These are phyloP conservation scores for Zostera marina DNA, from an alignment of 116 monocot genomes.

Conservation along the genomic window DNA sequence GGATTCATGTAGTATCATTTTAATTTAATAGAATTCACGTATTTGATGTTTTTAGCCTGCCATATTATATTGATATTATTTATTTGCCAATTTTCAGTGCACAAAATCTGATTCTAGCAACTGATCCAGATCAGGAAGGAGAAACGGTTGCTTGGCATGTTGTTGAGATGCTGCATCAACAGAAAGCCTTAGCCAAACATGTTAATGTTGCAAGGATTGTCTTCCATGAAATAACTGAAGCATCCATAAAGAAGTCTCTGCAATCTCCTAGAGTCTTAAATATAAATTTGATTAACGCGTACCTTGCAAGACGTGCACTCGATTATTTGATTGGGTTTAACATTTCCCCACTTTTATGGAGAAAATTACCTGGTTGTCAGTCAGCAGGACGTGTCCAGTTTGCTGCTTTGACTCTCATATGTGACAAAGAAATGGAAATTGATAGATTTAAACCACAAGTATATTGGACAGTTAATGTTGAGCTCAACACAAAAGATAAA, in stretches of 20 bases:
- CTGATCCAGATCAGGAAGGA: slow-evolving; percentile 97
- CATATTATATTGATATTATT: not conserved
- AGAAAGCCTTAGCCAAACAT: slow-evolving; percentile 58
- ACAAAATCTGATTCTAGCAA: slow-evolving; percentile 85
- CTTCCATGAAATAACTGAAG: slow-evolving; percentile 94
- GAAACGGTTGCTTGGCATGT: slow-evolving; percentile 99
- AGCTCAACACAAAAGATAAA: slow-evolving; percentile 19
- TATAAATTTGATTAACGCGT: slow-evolving; percentile 85
- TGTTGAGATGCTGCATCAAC: slow-evolving; percentile 75
- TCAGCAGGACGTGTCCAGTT: slow-evolving; percentile 98
- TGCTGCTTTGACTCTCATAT: slow-evolving; percentile 81
- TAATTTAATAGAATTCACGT: not conserved
- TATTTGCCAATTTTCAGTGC: slow-evolving; percentile 30
- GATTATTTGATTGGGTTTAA: slow-evolving; percentile 98
- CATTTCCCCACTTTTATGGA: slow-evolving; percentile 88
- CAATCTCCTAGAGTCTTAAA: slow-evolving; percentile 68
- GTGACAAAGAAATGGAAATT: slow-evolving; percentile 82
- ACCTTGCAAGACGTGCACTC: slow-evolving; percentile 90
- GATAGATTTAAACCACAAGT: slow-evolving; percentile 77
- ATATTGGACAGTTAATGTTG: slow-evolving; percentile 68
- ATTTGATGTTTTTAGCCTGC: not conserved
- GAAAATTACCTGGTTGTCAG: slow-evolving; percentile 88
- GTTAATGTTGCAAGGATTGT: slow-evolving; percentile 69
- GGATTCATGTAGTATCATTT: not conserved
- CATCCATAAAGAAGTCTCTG: slow-evolving; percentile 67